Evolutionary conservation across 257 asterid species (phyloP), one percentile per base, ranked within the genome.

Genomic region (Handroanthus guayacan): DNA sequence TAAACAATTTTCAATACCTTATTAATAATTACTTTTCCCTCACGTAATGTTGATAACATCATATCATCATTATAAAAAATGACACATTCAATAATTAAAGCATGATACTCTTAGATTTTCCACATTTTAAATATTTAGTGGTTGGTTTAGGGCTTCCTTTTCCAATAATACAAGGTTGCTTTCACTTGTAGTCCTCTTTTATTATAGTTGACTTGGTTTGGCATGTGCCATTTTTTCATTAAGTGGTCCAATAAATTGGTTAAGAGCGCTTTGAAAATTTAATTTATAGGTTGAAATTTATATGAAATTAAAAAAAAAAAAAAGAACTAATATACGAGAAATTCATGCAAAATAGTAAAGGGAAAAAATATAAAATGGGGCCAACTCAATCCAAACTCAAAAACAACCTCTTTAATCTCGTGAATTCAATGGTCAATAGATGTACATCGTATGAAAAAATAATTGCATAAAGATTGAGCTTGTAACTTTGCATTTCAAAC

Each of bases 41-140:
- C 82, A 83, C 79, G 85, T 69, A 74, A 84, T 51, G 62, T 80
- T 75, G 83, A 82, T 82, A 79, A 67, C 75, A 76, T 75, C 65
- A 67, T 82, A 11, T 51, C 82, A 82, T 84, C 80, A 81, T 68
- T 38, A 55, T 45, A 68, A 82, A 74, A 25, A 78, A 65, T 69
- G 82, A 73, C 78, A 60, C 50, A 58, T 62, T 72, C 78, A 72
- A 82, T 80, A 64, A 77, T 80, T 73, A 81, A 78, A 82, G 82
- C 74, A 75, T 47, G 80, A 75, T 75, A 75, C 84, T 57, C 76
- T 17, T 11, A 72, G 83, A 78, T 85, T 88, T 80, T 72, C 78
- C 51, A 70, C 80, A 75, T 44, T 75, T 69, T 55, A n/a, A 55
- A 50, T 39, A 67, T 56, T 44, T 74, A 74, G 71, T 80, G 87